Percentiles rank a stretch among this genome's conserved stretches.
phyloP scores from a whole-genome alignment of 2,329 filamentous ascomycete genomes.

The Chaetomiaceae sp. region DNA sequence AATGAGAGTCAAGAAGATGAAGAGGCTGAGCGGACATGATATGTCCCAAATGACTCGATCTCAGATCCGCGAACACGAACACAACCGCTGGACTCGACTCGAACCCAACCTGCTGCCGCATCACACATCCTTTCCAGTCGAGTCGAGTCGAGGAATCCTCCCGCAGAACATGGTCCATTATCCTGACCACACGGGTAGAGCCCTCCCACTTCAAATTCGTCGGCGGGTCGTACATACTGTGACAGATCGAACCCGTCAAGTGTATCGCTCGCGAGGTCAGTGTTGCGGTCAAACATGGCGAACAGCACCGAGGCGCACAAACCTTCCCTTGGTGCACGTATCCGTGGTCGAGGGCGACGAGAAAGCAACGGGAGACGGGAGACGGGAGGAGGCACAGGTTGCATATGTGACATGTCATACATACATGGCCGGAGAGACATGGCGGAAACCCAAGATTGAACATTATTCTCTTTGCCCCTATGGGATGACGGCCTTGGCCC shows the following conservation, averaged over 20 bases:
- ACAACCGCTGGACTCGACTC: conserved; percentile 9
- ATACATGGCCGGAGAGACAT: conserved; percentile 1
- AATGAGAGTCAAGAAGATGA: no score
- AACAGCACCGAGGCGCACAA: conserved; percentile 5
- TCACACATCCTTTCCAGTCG: neutral
- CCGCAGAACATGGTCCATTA: conserved; percentile 1
- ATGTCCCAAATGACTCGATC: neutral
- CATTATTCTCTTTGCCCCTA: conserved; percentile 5
- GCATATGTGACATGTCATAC: conserved; percentile 9
- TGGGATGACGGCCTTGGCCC: neutral
- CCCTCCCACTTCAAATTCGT: neutral
- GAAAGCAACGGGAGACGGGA: neutral
- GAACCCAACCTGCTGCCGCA: conserved; percentile 8
- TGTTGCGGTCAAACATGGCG: conserved; percentile 11
- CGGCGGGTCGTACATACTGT: conserved; percentile 12
- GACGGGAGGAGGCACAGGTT: conserved; percentile 3
- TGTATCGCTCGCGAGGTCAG: neutral
- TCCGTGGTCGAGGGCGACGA: conserved; percentile 5
- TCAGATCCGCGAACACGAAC: conserved; percentile 1
- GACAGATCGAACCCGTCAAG: neutral
- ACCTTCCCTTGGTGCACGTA: conserved; percentile 7
- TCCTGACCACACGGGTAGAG: conserved; percentile 11
- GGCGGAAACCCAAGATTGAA: neutral
- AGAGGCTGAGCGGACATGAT: neutral
- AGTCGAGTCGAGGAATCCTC: neutral